Percentiles rank a stretch among this genome's conserved stretches.
Evolutionary conservation across 495 filamentous ascomycete species (phyloP).

Genomic region (Talaromyces borbonicus): DNA sequence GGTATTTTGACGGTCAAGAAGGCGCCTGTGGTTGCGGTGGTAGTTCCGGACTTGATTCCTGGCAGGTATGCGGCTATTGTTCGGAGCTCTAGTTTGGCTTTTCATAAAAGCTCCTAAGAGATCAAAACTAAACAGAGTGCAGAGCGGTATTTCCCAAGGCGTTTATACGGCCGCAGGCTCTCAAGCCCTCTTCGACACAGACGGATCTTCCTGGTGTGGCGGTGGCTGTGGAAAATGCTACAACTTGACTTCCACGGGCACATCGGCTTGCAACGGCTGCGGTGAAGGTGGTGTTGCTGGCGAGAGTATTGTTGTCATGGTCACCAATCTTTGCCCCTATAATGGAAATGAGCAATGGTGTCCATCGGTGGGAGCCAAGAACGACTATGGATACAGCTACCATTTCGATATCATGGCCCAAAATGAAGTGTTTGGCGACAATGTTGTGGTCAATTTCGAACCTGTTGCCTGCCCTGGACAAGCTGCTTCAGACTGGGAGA

Average conservation of each 20-base stretch:
- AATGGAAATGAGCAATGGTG: conserved; percentile 33
- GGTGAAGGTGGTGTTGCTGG: conserved; percentile 24
- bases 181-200: conserved; percentile 20
- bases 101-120: no score
- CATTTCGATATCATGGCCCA: conserved; percentile 36
- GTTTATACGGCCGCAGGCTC: conserved; percentile 25
- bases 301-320: conserved; percentile 30
- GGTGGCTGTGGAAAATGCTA: conserved; percentile 31
- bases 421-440: conserved; percentile 26
- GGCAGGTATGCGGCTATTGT: conserved; percentile 25
- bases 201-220: conserved; percentile 25
- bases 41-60: conserved; percentile 12
- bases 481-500: conserved; percentile 12
- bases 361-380: conserved; percentile 17
- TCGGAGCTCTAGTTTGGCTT: background rate
- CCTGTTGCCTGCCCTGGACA: conserved; percentile 21
- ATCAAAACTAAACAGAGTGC: background rate
- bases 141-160: conserved; percentile 7
- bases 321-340: conserved; percentile 31
- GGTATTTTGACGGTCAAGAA: conserved; percentile 24
- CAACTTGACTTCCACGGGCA: conserved; percentile 26
- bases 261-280: conserved; percentile 18
- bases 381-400: conserved; percentile 30
- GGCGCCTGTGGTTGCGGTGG: conserved; percentile 27
- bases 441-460: conserved; percentile 28